Evolutionary conservation across 805 yeast species (phyloP).

Genomic region (Wickerhamiella slavikovae): DNA sequence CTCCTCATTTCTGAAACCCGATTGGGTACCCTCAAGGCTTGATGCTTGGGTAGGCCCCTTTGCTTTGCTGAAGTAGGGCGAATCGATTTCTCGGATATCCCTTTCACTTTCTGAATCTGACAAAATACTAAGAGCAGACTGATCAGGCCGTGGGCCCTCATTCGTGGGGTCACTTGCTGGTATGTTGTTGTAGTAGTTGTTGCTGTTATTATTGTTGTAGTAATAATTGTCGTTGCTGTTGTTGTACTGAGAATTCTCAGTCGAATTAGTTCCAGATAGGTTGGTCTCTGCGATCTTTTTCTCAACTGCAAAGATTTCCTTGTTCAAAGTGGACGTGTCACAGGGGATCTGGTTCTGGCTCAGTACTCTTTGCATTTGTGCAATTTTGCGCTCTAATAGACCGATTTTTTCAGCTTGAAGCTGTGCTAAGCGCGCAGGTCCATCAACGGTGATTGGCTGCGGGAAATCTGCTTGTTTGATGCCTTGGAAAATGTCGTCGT

Average conservation of each 20-base stretch:
- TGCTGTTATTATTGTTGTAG: background rate
- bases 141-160: no score
- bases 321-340: constrained; percentile 5
- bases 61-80: background rate
- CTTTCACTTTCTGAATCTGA: background rate
- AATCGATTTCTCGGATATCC: background rate
- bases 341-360: background rate
- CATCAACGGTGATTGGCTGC: background rate
- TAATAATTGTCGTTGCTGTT: background rate
- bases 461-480: background rate
- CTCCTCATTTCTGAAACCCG: background rate
- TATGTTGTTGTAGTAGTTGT: no score
- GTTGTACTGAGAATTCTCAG: background rate
- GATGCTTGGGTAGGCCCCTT: background rate
- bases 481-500: no score
- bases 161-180: no score
- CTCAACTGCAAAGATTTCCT: constrained; percentile 5
- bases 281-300: constrained; percentile 6
- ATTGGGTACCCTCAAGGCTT: background rate
- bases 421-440: background rate
- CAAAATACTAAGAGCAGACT: no score
- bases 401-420: constrained; percentile 12
- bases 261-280: background rate
- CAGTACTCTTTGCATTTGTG: constrained; percentile 2
- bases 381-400: constrained; percentile 10